Base-by-base conservation (phyloP, 176 grass and related monocot species). In the Eremochloa ophiuroides region DNA sequence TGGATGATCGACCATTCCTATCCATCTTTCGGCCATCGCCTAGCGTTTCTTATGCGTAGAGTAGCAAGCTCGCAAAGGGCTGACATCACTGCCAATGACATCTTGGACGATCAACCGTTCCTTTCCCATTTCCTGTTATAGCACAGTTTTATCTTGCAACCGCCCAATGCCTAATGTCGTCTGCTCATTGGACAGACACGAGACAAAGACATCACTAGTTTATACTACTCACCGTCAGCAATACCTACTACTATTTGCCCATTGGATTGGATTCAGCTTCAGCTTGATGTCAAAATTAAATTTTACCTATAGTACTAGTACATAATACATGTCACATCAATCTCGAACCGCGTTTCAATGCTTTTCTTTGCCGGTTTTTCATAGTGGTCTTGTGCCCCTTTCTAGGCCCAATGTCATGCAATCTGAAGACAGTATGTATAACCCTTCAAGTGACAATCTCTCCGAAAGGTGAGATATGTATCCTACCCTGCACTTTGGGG, bases 341-440 rank as follows among this genome's bases (percentile, higher is more conserved):
- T 84, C 62, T 89, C 5, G 64, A 70, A 55, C 44, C 20, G 70
- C 14, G 34, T 84, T 51, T 80, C 20, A 6, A 11, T 48, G 58
- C 4, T 41, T 80, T 55, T n/a, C n/a, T 33, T 44, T 13, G 1
- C 50, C 20, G n/a, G 31, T 69, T 78, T 53, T 41, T n/a, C 56
- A 2, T 77, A 87, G 25, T 69, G 13, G 0, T 75, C 38, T 15
- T 33, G 37, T 74, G 62, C 39, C 66, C 47, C 71, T 81, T 89
- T 71, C 71, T 10, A 85, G 76, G 82, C 26, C 71, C 77, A 28
- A 33, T 89, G 77, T 77, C 82, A 81, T 58, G 82, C 62, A 89
- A 76, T 81, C 82, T 77, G 43, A 81, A 71, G 82, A 89, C 82
- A 85, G 55, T 26, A 71, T 81, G 82, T 81, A 85, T 62, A 53